Conservation (phyloP, 495 filamentous ascomycete genomes). For the Penicillium waksmanii region DNA sequence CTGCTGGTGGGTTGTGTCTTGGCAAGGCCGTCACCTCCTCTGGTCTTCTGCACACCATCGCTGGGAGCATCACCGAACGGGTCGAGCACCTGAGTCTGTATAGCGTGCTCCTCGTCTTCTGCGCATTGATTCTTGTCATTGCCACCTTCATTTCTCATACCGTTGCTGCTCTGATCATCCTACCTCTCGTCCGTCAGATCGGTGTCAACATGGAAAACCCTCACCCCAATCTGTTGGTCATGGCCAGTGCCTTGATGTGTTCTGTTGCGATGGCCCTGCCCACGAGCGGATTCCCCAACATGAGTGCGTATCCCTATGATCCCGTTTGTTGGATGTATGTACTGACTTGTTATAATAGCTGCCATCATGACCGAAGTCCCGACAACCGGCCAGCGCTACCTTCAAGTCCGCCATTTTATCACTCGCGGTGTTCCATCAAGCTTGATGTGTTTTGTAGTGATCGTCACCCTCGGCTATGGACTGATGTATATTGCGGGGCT, state of each 20-base stretch:
- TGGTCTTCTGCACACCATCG: conserved; percentile 89
- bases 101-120: conserved; percentile 84
- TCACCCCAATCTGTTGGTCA: conserved; percentile 93
- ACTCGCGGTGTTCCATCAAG: conserved; percentile 85
- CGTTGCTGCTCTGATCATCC: conserved; percentile 91
- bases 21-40: conserved; percentile 95
- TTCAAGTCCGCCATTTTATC: conserved; percentile 92
- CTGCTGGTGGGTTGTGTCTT: conserved; percentile 88
- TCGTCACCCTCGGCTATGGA: conserved; percentile 84
- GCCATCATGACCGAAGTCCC: conserved; percentile 99
- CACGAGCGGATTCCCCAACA: conserved; percentile 97
- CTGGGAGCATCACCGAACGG: conserved; percentile 67
- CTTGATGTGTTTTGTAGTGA: conserved; percentile 77
- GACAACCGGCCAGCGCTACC: conserved; percentile 86
- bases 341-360: conserved; percentile 55
- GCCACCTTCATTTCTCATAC: conserved; percentile 99
- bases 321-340: neutral
- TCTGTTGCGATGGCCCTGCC: conserved; percentile 85
- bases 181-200: conserved; percentile 86
- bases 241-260: conserved; percentile 75
- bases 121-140: conserved; percentile 82
- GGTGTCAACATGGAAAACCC: conserved; percentile 83
- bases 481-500: conserved; percentile 81
- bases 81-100: conserved; percentile 86
- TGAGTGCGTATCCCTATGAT: conserved; percentile 72